A percentile compares a stretch with the other conserved stretches of the same genome.
These are phyloP conservation scores for Eucalyptus marginata DNA, from an alignment of 345 rosid genomes.

Conservation along the genomic window DNA sequence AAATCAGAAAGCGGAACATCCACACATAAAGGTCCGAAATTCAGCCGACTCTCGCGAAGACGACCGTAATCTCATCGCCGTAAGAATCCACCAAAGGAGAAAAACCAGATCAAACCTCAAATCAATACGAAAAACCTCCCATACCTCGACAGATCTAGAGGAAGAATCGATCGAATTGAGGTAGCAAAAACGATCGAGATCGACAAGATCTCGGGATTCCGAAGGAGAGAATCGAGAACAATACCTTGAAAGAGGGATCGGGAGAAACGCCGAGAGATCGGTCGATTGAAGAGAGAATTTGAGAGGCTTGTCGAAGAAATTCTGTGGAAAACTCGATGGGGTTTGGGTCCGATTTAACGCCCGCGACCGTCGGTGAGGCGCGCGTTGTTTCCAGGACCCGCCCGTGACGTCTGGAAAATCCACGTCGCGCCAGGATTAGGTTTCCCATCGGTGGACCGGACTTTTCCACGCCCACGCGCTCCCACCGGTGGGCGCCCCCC, in stretches of 20 bases:
- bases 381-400: background rate
- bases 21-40: background rate
- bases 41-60: background rate
- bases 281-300: background rate
- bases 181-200: background rate
- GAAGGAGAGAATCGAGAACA: background rate
- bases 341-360: background rate
- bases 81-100: background rate
- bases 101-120: background rate
- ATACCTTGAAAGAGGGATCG: background rate
- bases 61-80: background rate
- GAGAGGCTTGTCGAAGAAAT: background rate
- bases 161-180: background rate
- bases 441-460: background rate
- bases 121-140: fast-evolving
- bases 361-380: too few species aligned
- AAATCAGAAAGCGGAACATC: background rate
- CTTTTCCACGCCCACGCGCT: background rate
- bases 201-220: fast-evolving
- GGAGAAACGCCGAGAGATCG: background rate
- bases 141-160: background rate
- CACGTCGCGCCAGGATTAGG: background rate
- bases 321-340: background rate
- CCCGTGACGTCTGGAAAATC: background rate
- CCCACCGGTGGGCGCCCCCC: background rate